Evolutionary conservation across 2,329 filamentous ascomycete species (phyloP).

Genomic region (Claviceps fusiformis): DNA sequence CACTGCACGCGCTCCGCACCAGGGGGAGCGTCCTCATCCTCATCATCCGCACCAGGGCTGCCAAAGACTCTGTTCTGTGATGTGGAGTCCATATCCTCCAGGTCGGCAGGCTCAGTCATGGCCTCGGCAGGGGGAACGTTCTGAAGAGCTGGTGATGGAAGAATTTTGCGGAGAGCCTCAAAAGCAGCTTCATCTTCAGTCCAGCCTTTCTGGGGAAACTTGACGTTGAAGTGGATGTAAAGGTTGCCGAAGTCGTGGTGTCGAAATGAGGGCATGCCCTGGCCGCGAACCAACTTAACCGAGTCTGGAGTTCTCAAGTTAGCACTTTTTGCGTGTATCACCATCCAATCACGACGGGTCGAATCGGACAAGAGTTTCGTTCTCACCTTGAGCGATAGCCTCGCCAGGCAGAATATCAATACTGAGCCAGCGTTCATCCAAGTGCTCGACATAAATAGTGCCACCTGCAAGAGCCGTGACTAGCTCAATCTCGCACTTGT

Average conservation of each 20-base stretch:
- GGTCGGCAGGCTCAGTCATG: constrained; percentile 80
- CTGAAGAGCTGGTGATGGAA: constrained; percentile 57
- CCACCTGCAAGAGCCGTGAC: constrained; percentile 90
- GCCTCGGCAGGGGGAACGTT: constrained; percentile 61
- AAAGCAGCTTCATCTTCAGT: constrained; percentile 55
- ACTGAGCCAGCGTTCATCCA: constrained; percentile 92
- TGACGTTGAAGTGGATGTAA: constrained; percentile 95
- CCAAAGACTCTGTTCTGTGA: constrained; percentile 54
- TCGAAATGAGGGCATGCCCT: constrained; percentile 93
- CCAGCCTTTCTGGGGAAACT: constrained; percentile 78
- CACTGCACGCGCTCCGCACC: constrained; percentile 74
- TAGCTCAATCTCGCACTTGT: constrained; percentile 88
- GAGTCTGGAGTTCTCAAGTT: constrained; percentile 42
- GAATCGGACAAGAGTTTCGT: neutral
- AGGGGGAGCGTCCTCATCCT: constrained; percentile 67
- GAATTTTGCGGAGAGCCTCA: constrained; percentile 65
- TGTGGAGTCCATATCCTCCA: constrained; percentile 71
- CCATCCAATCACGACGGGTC: too few relatives aligned
- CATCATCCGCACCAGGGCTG: constrained; percentile 48
- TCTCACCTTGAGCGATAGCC: constrained; percentile 79
- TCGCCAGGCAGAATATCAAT: constrained; percentile 89
- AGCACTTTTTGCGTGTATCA: neutral
- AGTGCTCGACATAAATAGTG: constrained; percentile 82
- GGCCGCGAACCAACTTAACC: constrained; percentile 86
- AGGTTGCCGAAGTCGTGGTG: constrained; percentile 94